Evolutionary conservation across 768 basidiomycete species (phyloP).

Genomic region (Auricularia cornea): DNA sequence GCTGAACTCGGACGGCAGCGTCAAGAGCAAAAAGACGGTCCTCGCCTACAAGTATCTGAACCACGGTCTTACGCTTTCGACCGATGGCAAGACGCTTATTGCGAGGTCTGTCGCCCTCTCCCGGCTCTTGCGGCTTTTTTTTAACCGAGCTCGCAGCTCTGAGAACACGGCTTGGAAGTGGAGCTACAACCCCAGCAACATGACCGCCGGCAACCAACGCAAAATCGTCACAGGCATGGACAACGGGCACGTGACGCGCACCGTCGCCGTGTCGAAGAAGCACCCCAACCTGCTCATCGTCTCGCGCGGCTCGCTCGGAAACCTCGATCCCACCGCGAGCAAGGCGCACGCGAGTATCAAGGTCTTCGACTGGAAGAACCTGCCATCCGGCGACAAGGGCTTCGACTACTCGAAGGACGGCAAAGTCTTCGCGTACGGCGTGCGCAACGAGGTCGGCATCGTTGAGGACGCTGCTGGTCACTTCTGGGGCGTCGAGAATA

Average conservation of each 20-base stretch:
- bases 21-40: background rate
- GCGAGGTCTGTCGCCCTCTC: background rate
- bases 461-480: background rate
- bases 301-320: slow-evolving; percentile 29
- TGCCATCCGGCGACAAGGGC: background rate
- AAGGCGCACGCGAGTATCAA: background rate
- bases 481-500: background rate
- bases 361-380: background rate
- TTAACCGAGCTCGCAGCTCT: too few species aligned
- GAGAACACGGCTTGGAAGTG: background rate
- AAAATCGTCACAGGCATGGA: background rate
- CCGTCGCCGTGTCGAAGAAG: slow-evolving; percentile 25
- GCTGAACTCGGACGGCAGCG: background rate
- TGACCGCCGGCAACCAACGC: background rate
- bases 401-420: background rate
- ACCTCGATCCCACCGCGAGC: slow-evolving; percentile 25
- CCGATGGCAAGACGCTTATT: background rate
- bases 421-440: background rate
- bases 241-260: slow-evolving; percentile 16
- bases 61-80: background rate
- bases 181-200: background rate
- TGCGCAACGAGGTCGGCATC: background rate
- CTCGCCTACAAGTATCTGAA: background rate
- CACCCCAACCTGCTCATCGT: slow-evolving; percentile 27
- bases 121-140: too few species aligned